Conservation (phyloP, 2,329 filamentous ascomycete species). For the Sporothrix protearum region DNA sequence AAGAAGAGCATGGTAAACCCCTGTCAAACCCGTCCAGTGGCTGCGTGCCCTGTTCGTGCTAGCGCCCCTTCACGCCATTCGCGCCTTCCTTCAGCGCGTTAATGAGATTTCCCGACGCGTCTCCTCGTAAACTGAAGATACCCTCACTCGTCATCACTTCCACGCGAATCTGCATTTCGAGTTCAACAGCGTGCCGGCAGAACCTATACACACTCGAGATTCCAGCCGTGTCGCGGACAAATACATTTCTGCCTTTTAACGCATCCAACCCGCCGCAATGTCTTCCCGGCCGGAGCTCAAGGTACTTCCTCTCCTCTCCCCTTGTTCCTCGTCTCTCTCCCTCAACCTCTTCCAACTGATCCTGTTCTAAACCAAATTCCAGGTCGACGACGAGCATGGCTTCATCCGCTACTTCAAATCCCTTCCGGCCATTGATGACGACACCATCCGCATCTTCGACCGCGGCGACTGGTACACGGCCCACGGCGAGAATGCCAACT, state of each 20-base stretch:
- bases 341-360: neutral
- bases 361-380: neutral
- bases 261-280: constrained; percentile 46
- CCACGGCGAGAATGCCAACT: constrained; percentile 80
- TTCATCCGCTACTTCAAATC: constrained; percentile 96
- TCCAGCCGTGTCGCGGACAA: neutral
- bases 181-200: neutral
- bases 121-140: neutral
- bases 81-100: constrained; percentile 17
- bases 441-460: constrained; percentile 87
- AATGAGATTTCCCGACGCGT: constrained; percentile 28
- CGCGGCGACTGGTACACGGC: constrained; percentile 93
- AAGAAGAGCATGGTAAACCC: neutral
- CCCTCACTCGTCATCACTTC: neutral
- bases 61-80: neutral
- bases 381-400: constrained; percentile 94
- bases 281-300: constrained; percentile 69
- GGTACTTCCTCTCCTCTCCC: constrained; percentile 41
- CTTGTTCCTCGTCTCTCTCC: neutral
- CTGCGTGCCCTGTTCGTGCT: constrained; percentile 10
- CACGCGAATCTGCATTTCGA: neutral
- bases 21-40: neutral
- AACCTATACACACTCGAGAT: neutral
- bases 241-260: neutral
- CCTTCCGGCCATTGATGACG: constrained; percentile 66